Evolutionary conservation across 2,329 filamentous ascomycete genomes (phyloP).

Genomic region (Nannizziopsis arthrosporioides): DNA sequence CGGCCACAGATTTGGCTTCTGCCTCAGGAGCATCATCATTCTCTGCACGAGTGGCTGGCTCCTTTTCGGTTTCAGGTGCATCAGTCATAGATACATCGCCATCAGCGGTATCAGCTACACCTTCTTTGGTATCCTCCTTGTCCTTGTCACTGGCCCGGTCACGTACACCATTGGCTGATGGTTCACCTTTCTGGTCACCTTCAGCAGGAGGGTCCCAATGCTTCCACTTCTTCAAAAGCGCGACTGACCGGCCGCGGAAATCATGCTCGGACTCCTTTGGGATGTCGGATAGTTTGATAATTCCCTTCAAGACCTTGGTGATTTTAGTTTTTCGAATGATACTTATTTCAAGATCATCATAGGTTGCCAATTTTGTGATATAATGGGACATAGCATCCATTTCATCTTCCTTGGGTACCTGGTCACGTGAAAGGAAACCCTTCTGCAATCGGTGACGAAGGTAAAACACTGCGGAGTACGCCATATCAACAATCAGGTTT

Average conservation of each 20-base stretch:
- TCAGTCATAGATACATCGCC: constrained; percentile 15
- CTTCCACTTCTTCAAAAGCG: constrained; percentile 80
- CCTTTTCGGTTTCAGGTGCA: constrained; percentile 9
- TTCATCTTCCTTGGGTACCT: constrained; percentile 67
- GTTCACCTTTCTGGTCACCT: constrained; percentile 27
- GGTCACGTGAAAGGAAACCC: constrained; percentile 74
- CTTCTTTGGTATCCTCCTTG: constrained; percentile 15
- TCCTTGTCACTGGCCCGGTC: constrained; percentile 22
- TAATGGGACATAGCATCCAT: constrained; percentile 36
- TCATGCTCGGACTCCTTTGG: constrained; percentile 78
- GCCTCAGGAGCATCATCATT: not conserved
- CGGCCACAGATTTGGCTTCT: constrained; percentile 6
- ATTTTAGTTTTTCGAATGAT: constrained; percentile 92
- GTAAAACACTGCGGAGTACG: constrained; percentile 56
- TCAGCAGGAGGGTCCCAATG: constrained; percentile 56
- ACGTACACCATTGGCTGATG: constrained; percentile 33
- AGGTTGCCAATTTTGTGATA: constrained; percentile 63
- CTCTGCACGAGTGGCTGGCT: not conserved
- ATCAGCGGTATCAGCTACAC: constrained; percentile 18
- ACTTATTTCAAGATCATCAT: constrained; percentile 68
- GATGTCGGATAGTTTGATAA: constrained; percentile 75
- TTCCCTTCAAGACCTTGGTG: constrained; percentile 93
- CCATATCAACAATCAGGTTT: constrained; percentile 8
- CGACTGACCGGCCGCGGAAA: constrained; percentile 74
- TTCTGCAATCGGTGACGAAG: constrained; percentile 91